A percentile compares a stretch with the other conserved stretches of the same genome.
phyloP scores from a whole-genome alignment of 129 eudicot species.

The Lonicera japonica region DNA sequence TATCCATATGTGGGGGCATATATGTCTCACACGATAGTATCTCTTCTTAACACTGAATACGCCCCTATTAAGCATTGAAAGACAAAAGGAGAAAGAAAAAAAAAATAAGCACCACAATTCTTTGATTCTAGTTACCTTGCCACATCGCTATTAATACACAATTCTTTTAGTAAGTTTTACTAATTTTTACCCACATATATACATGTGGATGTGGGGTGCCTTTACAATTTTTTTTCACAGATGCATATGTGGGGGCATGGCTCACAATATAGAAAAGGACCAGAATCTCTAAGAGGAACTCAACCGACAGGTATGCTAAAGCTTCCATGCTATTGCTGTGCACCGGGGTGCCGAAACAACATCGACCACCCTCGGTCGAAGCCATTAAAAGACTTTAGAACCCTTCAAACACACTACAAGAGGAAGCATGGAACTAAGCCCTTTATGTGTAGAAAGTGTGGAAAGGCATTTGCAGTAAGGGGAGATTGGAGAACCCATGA shows the following conservation, averaged over 20 bases:
- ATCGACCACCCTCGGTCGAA: conserved; percentile 16
- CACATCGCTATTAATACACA: too few relatives aligned
- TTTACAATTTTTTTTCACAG: background rate
- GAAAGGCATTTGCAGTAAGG: conserved; percentile 18
- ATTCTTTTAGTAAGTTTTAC: too few relatives aligned
- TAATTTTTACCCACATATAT: too few relatives aligned
- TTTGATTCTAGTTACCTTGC: too few relatives aligned
- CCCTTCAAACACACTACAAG: conserved; percentile 22
- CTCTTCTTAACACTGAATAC: too few relatives aligned
- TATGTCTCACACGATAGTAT: too few relatives aligned
- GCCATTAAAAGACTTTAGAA: conserved; percentile 17
- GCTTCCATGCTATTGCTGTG: conserved; percentile 21
- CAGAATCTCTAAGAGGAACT: conserved; percentile 19
- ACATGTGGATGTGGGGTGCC: background rate
- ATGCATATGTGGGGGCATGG: conserved; percentile 28
- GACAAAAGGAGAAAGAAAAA: too few relatives aligned
- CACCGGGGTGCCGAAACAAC: conserved; percentile 19
- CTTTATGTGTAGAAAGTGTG: conserved; percentile 20
- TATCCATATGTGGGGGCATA: too few relatives aligned
- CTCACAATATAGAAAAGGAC: conserved; percentile 20
- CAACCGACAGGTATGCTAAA: conserved; percentile 22
- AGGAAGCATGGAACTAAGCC: conserved; percentile 19
- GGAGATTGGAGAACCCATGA: conserved; percentile 24
- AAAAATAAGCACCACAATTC: too few relatives aligned
- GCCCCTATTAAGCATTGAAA: too few relatives aligned